Conservation (phyloP, 768 basidiomycete species). For the Mrakia frigida region DNA sequence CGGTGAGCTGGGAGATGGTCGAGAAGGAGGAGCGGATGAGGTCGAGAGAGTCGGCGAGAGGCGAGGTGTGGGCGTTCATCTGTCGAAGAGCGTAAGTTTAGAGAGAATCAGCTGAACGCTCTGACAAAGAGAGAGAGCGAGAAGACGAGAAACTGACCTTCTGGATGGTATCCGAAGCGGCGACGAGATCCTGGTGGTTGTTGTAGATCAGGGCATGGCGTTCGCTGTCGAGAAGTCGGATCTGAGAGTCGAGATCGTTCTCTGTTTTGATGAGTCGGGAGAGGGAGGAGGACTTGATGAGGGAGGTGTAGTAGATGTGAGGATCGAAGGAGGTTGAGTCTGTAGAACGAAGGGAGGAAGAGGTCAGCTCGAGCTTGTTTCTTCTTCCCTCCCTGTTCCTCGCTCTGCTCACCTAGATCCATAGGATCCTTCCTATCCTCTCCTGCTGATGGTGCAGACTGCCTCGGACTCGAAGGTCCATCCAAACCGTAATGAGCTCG, state of each 20-base stretch:
- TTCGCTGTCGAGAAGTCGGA: slow-evolving; percentile 78
- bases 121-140: too few relatives aligned
- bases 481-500: slow-evolving; percentile 25
- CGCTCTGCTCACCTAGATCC: slow-evolving; percentile 6
- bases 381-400: not conserved
- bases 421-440: slow-evolving; percentile 9
- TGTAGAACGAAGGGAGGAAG: slow-evolving; percentile 38
- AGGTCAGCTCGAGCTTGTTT: not conserved
- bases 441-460: not conserved
- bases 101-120: not conserved
- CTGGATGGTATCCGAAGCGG: slow-evolving; percentile 85
- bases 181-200: slow-evolving; percentile 90
- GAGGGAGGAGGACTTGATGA: slow-evolving; percentile 74
- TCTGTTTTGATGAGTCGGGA: slow-evolving; percentile 68
- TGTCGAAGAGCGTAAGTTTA: not conserved
- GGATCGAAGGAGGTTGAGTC: slow-evolving; percentile 80
- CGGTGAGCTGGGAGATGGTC: slow-evolving; percentile 30
- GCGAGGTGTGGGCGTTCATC: slow-evolving; percentile 32
- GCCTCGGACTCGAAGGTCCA: not conserved
- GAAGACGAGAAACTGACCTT: slow-evolving; percentile 59
- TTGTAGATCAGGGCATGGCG: slow-evolving; percentile 88
- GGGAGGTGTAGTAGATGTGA: slow-evolving; percentile 74
- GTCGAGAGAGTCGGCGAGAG: slow-evolving; percentile 31
- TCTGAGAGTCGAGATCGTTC: slow-evolving; percentile 61
- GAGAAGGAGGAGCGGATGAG: slow-evolving; percentile 20